Percentiles rank a stretch among this genome's conserved stretches.
Conservation (phyloP, 768 basidiomycete species). For the Kondoa malvinella region DNA sequence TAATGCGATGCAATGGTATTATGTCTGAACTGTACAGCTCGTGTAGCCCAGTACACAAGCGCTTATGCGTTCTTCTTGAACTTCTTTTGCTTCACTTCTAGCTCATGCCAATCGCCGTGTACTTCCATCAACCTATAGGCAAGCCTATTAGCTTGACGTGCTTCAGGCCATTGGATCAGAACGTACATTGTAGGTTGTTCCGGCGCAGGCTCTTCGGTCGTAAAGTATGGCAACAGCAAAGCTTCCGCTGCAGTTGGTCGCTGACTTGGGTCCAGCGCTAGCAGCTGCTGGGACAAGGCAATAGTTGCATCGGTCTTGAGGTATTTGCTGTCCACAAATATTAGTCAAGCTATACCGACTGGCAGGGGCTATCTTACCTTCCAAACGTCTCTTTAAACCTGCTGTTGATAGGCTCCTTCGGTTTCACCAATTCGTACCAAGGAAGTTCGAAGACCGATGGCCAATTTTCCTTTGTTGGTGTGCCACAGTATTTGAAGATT, state of each 20-base stretch:
- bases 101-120: conserved; percentile 94
- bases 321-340: conserved; percentile 5
- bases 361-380: conserved; percentile 41
- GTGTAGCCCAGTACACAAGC: too few relatives aligned
- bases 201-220: conserved; percentile 54
- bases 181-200: conserved; percentile 62
- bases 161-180: not conserved
- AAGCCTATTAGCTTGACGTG: not conserved
- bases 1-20: too few relatives aligned
- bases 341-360: not conserved
- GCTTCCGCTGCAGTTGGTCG: conserved; percentile 66
- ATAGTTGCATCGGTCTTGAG: conserved; percentile 40
- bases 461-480: conserved; percentile 50
- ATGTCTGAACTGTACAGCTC: too few relatives aligned
- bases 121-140: conserved; percentile 49
- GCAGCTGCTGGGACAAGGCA: conserved; percentile 65
- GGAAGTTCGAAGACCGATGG: conserved; percentile 63
- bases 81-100: conserved; percentile 74
- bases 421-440: conserved; percentile 98
- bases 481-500: conserved; percentile 78
- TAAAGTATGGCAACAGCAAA: conserved; percentile 68
- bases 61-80: too few relatives aligned
- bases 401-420: conserved; percentile 54
- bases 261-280: conserved; percentile 61
- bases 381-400: conserved; percentile 70